A percentile compares a stretch with the other conserved stretches of the same genome.
These are phyloP conservation scores for Lagenidium giganteum DNA, from an alignment of 352 stramenopile genomes.

Conservation along the genomic window DNA sequence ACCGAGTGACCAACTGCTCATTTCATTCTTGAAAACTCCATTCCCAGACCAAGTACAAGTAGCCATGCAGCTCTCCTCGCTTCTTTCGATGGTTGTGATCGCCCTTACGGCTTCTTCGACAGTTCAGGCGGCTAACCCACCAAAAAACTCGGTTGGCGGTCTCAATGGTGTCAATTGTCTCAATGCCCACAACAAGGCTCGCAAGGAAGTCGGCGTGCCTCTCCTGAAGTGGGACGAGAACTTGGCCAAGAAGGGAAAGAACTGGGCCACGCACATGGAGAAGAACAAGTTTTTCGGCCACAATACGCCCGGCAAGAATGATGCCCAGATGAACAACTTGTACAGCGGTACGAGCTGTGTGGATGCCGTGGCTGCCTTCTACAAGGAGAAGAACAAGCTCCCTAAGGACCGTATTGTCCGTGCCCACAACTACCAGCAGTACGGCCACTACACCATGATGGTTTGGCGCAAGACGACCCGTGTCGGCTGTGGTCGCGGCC, in stretches of 20 bases:
- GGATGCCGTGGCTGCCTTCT: conserved; percentile 4
- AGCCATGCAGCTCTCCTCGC: too few relatives aligned
- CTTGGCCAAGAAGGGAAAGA: background rate
- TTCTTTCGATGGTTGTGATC: too few relatives aligned
- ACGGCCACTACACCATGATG: conserved; percentile 15
- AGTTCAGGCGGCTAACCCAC: too few relatives aligned
- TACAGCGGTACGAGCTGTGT: conserved; percentile 10
- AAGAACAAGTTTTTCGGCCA: conserved; percentile 12
- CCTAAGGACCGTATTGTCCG: conserved; percentile 9
- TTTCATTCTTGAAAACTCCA: too few relatives aligned
- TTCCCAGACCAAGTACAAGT: too few relatives aligned
- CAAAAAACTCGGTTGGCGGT: too few relatives aligned
- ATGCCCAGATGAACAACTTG: conserved; percentile 17
- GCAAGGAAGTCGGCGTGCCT: conserved; percentile 4
- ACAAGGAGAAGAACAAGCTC: conserved; percentile 4
- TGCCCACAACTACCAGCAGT: conserved; percentile 1
- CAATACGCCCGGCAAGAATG: conserved; percentile 3
- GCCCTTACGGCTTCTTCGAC: too few relatives aligned
- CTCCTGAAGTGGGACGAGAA: conserved; percentile 2
- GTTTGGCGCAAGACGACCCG: conserved; percentile 12
- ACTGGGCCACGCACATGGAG: conserved; percentile 10
- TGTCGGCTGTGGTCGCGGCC: conserved; percentile 10
- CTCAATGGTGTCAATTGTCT: too few relatives aligned
- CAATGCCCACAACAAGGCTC: conserved; percentile 10
- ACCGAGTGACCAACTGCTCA: too few relatives aligned